Conservation (phyloP, 1,284 basidiomycete species). For the Volvariella surrecta region DNA sequence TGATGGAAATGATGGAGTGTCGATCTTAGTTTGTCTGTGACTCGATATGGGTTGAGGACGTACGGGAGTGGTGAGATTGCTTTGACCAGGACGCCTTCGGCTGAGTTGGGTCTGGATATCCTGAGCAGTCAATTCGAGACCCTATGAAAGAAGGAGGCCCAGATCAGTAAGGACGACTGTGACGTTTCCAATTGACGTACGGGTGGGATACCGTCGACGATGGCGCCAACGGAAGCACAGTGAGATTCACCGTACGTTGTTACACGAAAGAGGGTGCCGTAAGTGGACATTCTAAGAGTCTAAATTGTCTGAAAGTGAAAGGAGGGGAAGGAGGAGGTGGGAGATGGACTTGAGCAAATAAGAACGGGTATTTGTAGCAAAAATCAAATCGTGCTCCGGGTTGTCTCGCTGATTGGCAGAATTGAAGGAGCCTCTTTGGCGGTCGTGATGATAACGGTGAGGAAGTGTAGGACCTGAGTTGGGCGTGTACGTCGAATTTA, state of each 20-base stretch:
- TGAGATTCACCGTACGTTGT: constrained; percentile 99
- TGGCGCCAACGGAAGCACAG: constrained; percentile 94
- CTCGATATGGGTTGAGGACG: constrained; percentile 29
- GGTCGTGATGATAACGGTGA: too few species aligned
- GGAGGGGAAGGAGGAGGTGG: not conserved
- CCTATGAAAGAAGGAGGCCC: constrained; percentile 36
- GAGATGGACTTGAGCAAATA: not conserved
- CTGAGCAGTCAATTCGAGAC: constrained; percentile 69
- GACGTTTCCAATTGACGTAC: constrained; percentile 32
- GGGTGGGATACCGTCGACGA: constrained; percentile 96
- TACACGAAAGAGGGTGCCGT: constrained; percentile 85
- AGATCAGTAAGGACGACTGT: constrained; percentile 7
- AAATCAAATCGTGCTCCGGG: too few species aligned
- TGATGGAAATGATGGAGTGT: too few species aligned
- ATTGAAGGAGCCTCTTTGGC: too few species aligned
- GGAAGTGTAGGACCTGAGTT: too few species aligned
- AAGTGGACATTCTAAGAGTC: constrained; percentile 73
- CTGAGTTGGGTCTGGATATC: constrained; percentile 94
- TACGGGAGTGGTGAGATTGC: constrained; percentile 92
- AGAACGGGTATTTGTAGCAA: too few species aligned
- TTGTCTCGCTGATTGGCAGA: too few species aligned
- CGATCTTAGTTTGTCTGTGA: too few species aligned
- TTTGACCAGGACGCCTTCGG: constrained; percentile 91
- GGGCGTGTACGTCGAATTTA: too few species aligned
- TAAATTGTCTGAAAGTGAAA: constrained; percentile 3